Percentiles rank a stretch among this genome's conserved stretches.
Evolutionary conservation across 108 stramenopile species (phyloP).

Genomic region (Parmales sp.): DNA sequence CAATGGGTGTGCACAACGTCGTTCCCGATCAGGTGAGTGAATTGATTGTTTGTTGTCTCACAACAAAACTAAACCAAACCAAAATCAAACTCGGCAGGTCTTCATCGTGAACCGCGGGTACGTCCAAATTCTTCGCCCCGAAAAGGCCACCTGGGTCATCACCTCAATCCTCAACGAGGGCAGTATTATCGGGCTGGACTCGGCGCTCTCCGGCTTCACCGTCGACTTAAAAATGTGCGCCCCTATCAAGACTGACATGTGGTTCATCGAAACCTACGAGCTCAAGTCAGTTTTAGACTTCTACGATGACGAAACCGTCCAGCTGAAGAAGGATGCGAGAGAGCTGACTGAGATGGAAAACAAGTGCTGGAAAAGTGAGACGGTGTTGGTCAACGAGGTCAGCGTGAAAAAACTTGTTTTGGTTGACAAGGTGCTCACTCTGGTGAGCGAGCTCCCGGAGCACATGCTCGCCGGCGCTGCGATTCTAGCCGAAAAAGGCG

Average conservation of each 20-base stretch:
- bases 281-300: slow-evolving; percentile 3
- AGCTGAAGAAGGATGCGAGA: too few species aligned
- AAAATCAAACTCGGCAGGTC: too few species aligned
- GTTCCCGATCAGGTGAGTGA: slow-evolving; percentile 10
- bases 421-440: not conserved
- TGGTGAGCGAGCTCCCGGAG: too few species aligned
- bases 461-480: too few species aligned
- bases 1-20: not conserved
- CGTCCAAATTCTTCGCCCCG: not conserved
- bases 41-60: too few species aligned
- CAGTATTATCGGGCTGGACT: not conserved
- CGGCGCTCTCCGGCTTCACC: not conserved
- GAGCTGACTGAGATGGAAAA: not conserved
- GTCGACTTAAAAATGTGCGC: not conserved
- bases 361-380: slow-evolving; percentile 4
- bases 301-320: not conserved
- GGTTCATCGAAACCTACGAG: slow-evolving; percentile 12
- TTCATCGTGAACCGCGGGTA: not conserved
- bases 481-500: too few species aligned
- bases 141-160: not conserved
- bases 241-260: slow-evolving; percentile 5
- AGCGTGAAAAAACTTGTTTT: not conserved
- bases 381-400: not conserved
- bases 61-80: too few species aligned
- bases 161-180: not conserved